Conservation (phyloP, 345 rosid species). For the Balakata baccata region DNA sequence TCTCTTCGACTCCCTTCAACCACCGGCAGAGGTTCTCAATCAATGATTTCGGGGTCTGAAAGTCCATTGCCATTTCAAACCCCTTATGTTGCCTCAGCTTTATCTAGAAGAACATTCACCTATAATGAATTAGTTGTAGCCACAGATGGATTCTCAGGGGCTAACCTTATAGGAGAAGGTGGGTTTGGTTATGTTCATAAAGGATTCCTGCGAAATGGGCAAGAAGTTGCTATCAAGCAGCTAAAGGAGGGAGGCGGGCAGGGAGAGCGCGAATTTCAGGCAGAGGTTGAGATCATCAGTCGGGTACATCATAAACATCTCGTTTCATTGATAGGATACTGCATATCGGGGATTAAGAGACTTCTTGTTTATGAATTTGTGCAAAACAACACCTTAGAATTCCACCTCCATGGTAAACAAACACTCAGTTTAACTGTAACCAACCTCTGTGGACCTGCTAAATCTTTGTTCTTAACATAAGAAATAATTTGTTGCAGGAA, state of each 20-base stretch:
- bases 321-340: conserved; percentile 24
- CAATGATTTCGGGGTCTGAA: neutral
- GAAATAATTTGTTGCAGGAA: conserved; percentile 2
- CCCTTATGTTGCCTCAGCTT: neutral
- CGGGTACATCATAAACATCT: conserved; percentile 29
- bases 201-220: conserved; percentile 18
- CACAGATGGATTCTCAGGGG: conserved; percentile 23
- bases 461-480: neutral
- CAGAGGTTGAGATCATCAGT: conserved; percentile 23
- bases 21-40: neutral
- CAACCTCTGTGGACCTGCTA: neutral
- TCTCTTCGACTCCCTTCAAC: conserved; percentile 9
- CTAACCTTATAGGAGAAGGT: conserved; percentile 28
- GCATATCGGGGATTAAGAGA: conserved; percentile 18
- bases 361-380: conserved; percentile 32
- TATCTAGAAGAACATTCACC: conserved; percentile 14
- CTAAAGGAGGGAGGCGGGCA: conserved; percentile 23
- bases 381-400: conserved; percentile 19
- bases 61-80: conserved; percentile 7
- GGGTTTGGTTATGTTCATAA: conserved; percentile 30
- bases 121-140: conserved; percentile 20
- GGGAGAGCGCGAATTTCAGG: conserved; percentile 24
- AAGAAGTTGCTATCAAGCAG: conserved; percentile 28
- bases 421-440: neutral
- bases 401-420: conserved; percentile 19